A percentile compares a stretch with the other conserved stretches of the same genome.
These are phyloP conservation scores for Bipolaris zeicola DNA, from an alignment of 2,329 filamentous ascomycete species.

Conservation along the genomic window DNA sequence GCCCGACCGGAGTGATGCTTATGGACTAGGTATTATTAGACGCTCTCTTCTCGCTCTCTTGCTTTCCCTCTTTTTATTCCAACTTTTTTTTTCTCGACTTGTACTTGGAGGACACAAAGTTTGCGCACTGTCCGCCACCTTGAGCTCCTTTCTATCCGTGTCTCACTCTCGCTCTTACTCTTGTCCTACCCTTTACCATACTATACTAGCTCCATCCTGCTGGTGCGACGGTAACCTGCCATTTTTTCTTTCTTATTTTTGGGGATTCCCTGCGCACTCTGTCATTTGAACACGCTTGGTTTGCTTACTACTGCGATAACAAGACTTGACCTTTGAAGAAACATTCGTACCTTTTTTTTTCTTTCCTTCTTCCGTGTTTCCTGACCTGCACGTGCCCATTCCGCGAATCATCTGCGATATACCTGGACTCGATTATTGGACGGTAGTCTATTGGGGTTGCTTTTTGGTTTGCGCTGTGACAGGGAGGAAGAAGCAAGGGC, in stretches of 20 bases:
- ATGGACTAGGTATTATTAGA: background rate
- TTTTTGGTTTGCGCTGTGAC: constrained; percentile 1
- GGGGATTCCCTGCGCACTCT: background rate
- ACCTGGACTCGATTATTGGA: background rate
- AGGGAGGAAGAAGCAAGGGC: background rate
- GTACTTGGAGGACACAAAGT: background rate
- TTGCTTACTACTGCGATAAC: background rate
- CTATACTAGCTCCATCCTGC: background rate
- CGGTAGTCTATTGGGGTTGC: background rate
- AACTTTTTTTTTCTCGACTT: background rate
- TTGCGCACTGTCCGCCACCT: background rate
- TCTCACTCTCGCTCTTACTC: constrained; percentile 1
- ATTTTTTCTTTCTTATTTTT: background rate
- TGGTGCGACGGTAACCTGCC: background rate
- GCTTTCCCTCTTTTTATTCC: background rate
- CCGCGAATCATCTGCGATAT: background rate
- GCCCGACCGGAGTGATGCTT: constrained; percentile 4
- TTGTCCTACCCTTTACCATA: background rate
- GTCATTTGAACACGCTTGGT: background rate
- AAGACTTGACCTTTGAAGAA: background rate
- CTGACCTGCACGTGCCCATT: background rate
- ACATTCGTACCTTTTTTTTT: background rate
- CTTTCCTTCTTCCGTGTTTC: background rate
- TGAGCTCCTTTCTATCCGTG: background rate
- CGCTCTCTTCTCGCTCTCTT: background rate